Base-by-base conservation (phyloP, 192 early-diverging fungal genomes). In the Entrophospora sp. region DNA sequence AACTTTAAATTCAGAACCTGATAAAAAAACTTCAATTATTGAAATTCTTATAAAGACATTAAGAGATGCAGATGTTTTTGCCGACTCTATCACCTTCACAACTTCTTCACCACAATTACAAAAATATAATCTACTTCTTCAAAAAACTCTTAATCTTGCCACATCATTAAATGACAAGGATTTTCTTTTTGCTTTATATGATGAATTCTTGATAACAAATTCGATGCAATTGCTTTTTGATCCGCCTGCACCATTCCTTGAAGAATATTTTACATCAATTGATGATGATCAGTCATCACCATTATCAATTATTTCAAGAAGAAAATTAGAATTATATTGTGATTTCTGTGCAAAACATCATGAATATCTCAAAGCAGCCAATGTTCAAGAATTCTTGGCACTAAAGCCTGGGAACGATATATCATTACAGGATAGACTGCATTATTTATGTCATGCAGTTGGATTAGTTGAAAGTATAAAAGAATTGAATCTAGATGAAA, bases 311-410 rank as follows among this genome's bases (percentile, higher is more conserved):
- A 22, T 22, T 36, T 18, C 24, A 55, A 55, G 42, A 16, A 44
- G 45, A 30, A 66, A 66, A 55, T 43, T 55, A 16, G 64, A 55
- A 24, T 28, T 66, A 28, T 66, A 66, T 43, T 66, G 64, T 43
- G 64, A 66, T 55, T 66, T 20, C 34, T 49, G 36, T 31, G 30
- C 43, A 12, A 52, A 9, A 31, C 64, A 42, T 55, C 20, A 55
- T 40, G 22, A 66, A 42, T 35, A 38, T 42, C 36, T 55, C 25
- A 66, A 66, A 42, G 64, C 64, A 24, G 64, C 64, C 34, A 30
- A 42, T 7, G 42, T 66, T 14, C 31, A 55, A 56, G 27, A 66
- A 24, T 27, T 55, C 14, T 30, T 66, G n/a, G 64, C 64, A 4
- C n/a, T 55, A 16, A 45, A 42, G 8, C 6, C 34, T 14, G 64